Evolutionary conservation across 306 rosid species (phyloP).

Genomic region (Carpinus viminea): DNA sequence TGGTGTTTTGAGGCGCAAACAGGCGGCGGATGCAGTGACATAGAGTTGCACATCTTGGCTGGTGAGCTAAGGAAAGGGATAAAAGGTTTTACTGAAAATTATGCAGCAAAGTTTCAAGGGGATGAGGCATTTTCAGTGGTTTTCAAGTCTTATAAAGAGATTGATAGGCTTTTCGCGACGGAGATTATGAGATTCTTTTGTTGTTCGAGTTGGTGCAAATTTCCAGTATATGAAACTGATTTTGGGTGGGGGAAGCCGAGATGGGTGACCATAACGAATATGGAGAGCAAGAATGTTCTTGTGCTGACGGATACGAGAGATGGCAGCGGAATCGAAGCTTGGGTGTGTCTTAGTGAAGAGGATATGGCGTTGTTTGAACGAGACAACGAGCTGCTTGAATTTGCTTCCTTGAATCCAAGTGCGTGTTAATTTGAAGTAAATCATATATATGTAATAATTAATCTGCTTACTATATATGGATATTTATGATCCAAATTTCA

Average conservation of each 20-base stretch:
- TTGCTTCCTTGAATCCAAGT: slow-evolving; percentile 28
- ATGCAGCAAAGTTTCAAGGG: slow-evolving; percentile 19
- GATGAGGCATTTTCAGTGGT: not conserved
- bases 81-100: not conserved
- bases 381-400: slow-evolving; percentile 19
- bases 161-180: not conserved
- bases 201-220: slow-evolving; percentile 32
- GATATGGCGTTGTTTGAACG: slow-evolving; percentile 21
- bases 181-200: not conserved
- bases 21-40: not conserved
- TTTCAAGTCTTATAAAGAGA: not conserved
- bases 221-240: slow-evolving; percentile 20
- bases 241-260: slow-evolving; percentile 43
- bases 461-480: too few species aligned
- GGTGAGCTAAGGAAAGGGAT: slow-evolving; percentile 28
- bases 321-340: slow-evolving; percentile 30
- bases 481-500: too few species aligned
- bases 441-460: not conserved
- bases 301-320: slow-evolving; percentile 20
- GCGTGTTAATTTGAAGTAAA: not conserved
- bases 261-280: slow-evolving; percentile 21
- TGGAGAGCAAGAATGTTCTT: not conserved
- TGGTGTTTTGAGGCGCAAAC: slow-evolving; percentile 9
- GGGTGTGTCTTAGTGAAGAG: slow-evolving; percentile 22
- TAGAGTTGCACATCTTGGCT: slow-evolving; percentile 21